phyloP scores from a whole-genome alignment of 2,329 filamentous ascomycete species.

The Venturia nashicola region DNA sequence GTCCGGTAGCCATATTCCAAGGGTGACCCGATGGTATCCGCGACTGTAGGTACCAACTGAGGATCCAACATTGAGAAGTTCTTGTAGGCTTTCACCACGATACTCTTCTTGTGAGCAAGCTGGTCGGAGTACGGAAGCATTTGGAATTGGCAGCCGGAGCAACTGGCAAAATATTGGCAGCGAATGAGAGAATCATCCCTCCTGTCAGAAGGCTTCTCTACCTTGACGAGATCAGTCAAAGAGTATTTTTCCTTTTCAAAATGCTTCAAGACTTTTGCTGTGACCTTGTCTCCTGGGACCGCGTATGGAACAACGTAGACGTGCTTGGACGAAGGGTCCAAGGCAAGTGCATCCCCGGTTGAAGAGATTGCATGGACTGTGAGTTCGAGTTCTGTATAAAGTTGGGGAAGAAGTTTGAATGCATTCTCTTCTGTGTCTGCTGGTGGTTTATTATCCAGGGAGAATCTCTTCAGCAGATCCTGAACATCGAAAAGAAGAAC shows the following conservation, averaged over 20 bases:
- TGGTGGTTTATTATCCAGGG: slow-evolving; percentile 13
- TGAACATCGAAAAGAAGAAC: slow-evolving; percentile 34
- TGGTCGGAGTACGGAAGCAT: slow-evolving; percentile 88
- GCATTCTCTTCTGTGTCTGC: slow-evolving; percentile 3
- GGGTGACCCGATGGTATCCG: slow-evolving; percentile 80
- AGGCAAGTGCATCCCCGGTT: slow-evolving; percentile 83
- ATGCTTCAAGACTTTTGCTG: slow-evolving; percentile 69
- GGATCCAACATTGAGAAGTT: slow-evolving; percentile 80
- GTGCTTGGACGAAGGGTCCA: slow-evolving; percentile 47
- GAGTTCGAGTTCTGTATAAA: slow-evolving; percentile 66
- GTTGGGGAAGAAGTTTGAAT: slow-evolving; percentile 41
- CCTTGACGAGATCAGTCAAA: slow-evolving; percentile 68
- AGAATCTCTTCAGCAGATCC: slow-evolving; percentile 26
- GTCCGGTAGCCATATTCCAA: slow-evolving; percentile 89
- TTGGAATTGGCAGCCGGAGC: slow-evolving; percentile 92
- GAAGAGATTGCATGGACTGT: slow-evolving; percentile 76
- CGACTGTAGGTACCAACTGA: slow-evolving; percentile 61
- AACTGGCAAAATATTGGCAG: slow-evolving; percentile 79
- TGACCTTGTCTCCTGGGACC: slow-evolving; percentile 70
- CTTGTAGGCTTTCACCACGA: slow-evolving; percentile 81
- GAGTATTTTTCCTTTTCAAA: slow-evolving; percentile 51
- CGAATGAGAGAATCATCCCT: slow-evolving; percentile 66
- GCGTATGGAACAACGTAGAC: slow-evolving; percentile 84
- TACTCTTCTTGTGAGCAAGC: slow-evolving; percentile 67
- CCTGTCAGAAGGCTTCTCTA: slow-evolving; percentile 58